Base-by-base conservation (phyloP, 768 basidiomycete genomes). In the Dioszegia crocea region DNA sequence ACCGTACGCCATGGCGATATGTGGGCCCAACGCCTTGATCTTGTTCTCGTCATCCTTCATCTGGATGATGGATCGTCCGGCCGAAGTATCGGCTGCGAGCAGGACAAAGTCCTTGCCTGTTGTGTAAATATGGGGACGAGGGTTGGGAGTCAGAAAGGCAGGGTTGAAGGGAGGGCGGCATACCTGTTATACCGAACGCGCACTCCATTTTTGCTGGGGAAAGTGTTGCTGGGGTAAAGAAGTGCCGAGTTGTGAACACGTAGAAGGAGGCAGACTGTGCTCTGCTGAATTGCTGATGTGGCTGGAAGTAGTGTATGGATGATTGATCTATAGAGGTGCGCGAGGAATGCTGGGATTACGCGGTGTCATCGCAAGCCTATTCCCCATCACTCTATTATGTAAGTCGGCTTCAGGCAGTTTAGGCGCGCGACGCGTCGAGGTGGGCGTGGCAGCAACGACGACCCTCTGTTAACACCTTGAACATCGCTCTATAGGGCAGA, bases 11-110 rank as follows among this genome's bases (percentile, higher is more conserved):
- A 99, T 94, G 73, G 93, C 83, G 31, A 98, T 80, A 77, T 96
- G 90, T 24, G 91, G 86, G 62, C 89, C 86, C 41, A 99, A 82
- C 23, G 83, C 82, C 78, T 92, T 91, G 81, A 94, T 90, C 81
- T 98, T 97, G 82, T 98, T 93, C 80, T 90, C 89, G 78, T 96
- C 91, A 36, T 82, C 76, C 81, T 98, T 96, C 91, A 98, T 96
- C 80, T 92, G 94, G 75, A 98, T 86, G 78, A 99, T 90, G 30
- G 91, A 96, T 66, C 90, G 83, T 3, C 87, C 85, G 8, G 91
- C 85, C 14, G 86, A 89, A 8, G 87, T 91, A 78, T 98, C 94
- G 10, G 92, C 86, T 1, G 93, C 91, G 67, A 99, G 80, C 62
- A 99, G 84, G 56, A 91, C 87, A 79, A 91, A 99, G 70, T 86